Evolutionary conservation across 73 alveolate species (phyloP), one percentile per base, ranked within the genome.

Genomic region (Uronychia binucleata): DNA sequence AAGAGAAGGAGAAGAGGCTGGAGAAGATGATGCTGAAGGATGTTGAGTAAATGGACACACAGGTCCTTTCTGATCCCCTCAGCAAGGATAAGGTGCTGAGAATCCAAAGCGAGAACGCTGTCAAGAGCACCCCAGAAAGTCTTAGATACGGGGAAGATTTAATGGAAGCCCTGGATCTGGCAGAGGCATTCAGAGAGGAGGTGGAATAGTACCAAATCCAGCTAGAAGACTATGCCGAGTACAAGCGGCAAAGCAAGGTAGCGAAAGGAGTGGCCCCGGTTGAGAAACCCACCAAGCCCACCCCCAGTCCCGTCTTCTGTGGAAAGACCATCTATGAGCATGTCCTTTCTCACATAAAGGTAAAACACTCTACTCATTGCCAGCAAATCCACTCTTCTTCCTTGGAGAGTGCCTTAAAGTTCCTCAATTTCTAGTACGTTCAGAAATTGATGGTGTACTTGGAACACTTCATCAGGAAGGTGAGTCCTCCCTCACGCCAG

Each of bases 21-120:
- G 97, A 97, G 89, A 95, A 93, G 84, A 86, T 91, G 82, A 97
- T 97, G 96, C 90, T 91, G 30, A 89, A 95, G 80, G 98, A 97
- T 58, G 96, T 91, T 31, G 98, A 97, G 84, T 88, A 94, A 77
- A 95, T 91, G 85, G 92, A 86, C 74, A 86, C 75, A 67, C 85
- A 86, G 57, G 85, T 86, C 58, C 96, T 86, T 0, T 28, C 80
- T 58, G 96, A 93, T 81, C 96, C 95, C 57, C 90, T 79, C 33
- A 76, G 93, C 28, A 95, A 93, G 81, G 98, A 95, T 89, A 89
- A 89, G 34, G 89, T 89, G 27, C 77, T 89, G 90, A 88, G 83
- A 86, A 92, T 93, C 84, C 97, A 93, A 75, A 34, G 93, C 27
- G 92, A 84, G 29, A 86, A 88, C 46, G 97, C 95, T 29, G 34